A percentile compares a stretch with the other conserved stretches of the same genome.
These are phyloP conservation scores for Chlorencoelia australis DNA, from an alignment of 2,329 filamentous ascomycete genomes.

Conservation along the genomic window DNA sequence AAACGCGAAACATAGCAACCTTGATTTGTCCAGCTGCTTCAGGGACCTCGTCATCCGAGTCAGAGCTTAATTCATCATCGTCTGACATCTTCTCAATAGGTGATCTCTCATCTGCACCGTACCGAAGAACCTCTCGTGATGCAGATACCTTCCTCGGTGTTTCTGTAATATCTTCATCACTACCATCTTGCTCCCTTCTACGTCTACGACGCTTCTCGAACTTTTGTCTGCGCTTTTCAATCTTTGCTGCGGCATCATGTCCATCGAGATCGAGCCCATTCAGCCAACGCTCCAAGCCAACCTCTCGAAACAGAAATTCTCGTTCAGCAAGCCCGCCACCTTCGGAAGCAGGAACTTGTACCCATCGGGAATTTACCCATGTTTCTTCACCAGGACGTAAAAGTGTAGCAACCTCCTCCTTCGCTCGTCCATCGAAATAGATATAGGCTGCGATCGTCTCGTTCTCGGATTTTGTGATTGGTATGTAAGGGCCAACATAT, in stretches of 20 bases:
- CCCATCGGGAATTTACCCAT: slow-evolving; percentile 98
- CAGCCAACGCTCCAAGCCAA: slow-evolving; percentile 90
- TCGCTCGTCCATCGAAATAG: slow-evolving; percentile 90
- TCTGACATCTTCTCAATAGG: slow-evolving; percentile 61
- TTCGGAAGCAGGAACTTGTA: slow-evolving; percentile 82
- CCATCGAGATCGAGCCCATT: slow-evolving; percentile 94
- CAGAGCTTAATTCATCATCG: slow-evolving; percentile 60
- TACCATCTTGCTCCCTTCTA: slow-evolving; percentile 42
- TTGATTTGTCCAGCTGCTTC: slow-evolving; percentile 98
- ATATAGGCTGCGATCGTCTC: slow-evolving; percentile 98
- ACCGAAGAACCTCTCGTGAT: slow-evolving; percentile 56
- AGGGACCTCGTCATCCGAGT: slow-evolving; percentile 78
- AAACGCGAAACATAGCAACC: slow-evolving; percentile 87
- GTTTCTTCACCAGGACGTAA: slow-evolving; percentile 90
- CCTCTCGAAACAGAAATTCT: slow-evolving; percentile 94
- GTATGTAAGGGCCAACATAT: slow-evolving; percentile 74
- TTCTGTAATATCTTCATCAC: slow-evolving; percentile 35
- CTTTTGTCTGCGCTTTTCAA: slow-evolving; percentile 81
- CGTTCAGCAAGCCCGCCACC: slow-evolving; percentile 91
- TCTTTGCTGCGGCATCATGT: slow-evolving; percentile 78
- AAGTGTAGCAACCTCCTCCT: slow-evolving; percentile 94
- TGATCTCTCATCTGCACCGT: slow-evolving; percentile 65
- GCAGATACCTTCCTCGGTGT: slow-evolving; percentile 17
- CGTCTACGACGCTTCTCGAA: slow-evolving; percentile 59
- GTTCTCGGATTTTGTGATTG: slow-evolving; percentile 84